A percentile compares a stretch with the other conserved stretches of the same genome.
Evolutionary conservation across 2,329 filamentous ascomycete species (phyloP).

Genomic region (Venturiaceae sp.): DNA sequence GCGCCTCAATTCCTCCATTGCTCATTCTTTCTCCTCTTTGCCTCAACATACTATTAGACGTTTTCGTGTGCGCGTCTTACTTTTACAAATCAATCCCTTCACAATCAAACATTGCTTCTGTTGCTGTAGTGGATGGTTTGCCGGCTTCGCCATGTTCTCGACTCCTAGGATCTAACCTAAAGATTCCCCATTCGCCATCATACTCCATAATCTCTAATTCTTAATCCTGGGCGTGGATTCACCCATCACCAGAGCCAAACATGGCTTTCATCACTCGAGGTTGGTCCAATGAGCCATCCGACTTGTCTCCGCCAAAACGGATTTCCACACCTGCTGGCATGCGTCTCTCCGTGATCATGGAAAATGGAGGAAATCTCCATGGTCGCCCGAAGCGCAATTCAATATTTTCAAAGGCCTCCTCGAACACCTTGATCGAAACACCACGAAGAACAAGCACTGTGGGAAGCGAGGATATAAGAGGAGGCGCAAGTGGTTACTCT

Average conservation of each 20-base stretch:
- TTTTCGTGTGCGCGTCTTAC: background rate
- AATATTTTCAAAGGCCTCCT: conserved; percentile 1
- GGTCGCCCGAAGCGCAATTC: conserved; percentile 9
- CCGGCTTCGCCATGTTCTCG: background rate
- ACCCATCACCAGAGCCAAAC: background rate
- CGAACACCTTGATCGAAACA: background rate
- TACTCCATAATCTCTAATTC: background rate
- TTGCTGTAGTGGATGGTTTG: background rate
- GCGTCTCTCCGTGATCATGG: conserved; percentile 30
- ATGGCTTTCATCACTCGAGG: background rate
- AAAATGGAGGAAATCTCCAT: conserved; percentile 14
- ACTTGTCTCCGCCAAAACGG: conserved; percentile 22
- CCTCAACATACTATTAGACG: background rate
- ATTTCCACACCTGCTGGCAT: conserved; percentile 32
- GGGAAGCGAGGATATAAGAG: background rate
- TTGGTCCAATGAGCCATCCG: background rate
- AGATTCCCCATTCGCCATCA: background rate
- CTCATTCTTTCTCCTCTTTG: background rate
- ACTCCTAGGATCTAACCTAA: background rate
- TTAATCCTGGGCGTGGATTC: background rate
- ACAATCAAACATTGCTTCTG: background rate
- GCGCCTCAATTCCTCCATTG: background rate
- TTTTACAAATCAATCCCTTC: background rate
- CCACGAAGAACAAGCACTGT: background rate
- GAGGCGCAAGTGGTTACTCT: conserved; percentile 2